Conservation (phyloP, 495 filamentous ascomycete genomes). For the Talaromyces thailandensis region DNA sequence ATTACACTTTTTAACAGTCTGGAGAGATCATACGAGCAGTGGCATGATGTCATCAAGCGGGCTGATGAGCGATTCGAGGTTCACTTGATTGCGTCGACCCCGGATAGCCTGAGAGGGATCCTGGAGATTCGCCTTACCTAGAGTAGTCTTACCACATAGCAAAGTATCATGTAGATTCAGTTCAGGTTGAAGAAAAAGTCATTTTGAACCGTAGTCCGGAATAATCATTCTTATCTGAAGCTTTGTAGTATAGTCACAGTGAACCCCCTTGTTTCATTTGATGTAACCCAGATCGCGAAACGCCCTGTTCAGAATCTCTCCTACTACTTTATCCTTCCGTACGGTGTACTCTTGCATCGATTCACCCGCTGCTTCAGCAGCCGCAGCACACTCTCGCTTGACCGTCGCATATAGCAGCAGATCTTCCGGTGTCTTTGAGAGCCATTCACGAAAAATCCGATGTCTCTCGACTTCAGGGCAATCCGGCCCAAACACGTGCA, state of each 20-base stretch:
- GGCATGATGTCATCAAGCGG: not conserved
- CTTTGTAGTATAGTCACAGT: too few relatives aligned
- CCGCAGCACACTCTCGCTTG: slow-evolving; percentile 28
- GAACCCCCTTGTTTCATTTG: not conserved
- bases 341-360: slow-evolving; percentile 25
- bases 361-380: slow-evolving; percentile 21
- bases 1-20: not conserved
- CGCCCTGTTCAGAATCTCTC: slow-evolving; percentile 28
- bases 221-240: too few relatives aligned
- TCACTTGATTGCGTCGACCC: not conserved
- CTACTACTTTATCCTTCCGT: slow-evolving; percentile 30
- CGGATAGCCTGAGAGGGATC: not conserved
- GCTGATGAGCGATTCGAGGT: not conserved
- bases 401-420: slow-evolving; percentile 24
- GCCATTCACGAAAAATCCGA: slow-evolving; percentile 39
- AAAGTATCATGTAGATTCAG: too few relatives aligned
- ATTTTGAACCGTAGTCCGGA: too few relatives aligned
- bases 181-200: too few relatives aligned
- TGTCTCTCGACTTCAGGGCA: slow-evolving; percentile 31
- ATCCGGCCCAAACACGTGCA: slow-evolving; percentile 40
- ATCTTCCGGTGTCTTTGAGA: slow-evolving; percentile 26
- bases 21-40: not conserved
- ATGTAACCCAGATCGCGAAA: slow-evolving; percentile 25
- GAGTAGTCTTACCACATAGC: too few relatives aligned
- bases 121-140: not conserved